These are phyloP conservation scores for Fistulinella cinereoalba DNA, from an alignment of 1,284 basidiomycete species.

Conservation along the genomic window DNA sequence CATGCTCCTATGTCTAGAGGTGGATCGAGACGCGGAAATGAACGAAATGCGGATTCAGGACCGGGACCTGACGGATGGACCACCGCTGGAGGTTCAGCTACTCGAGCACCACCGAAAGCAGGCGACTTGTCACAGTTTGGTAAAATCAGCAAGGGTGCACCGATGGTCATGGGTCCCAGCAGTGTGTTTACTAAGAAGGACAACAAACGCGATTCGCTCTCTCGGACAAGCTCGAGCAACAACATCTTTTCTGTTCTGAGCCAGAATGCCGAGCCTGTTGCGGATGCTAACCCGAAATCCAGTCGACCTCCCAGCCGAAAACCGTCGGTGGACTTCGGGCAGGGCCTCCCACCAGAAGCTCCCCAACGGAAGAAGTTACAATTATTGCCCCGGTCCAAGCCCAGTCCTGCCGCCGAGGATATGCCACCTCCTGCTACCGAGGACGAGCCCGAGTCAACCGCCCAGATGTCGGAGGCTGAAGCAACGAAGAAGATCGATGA, in stretches of 20 bases:
- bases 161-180: conserved; percentile 74
- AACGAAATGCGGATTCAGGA: conserved; percentile 54
- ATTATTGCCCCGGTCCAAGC: conserved; percentile 49
- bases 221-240: conserved; percentile 72
- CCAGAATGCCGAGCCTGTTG: conserved; percentile 52
- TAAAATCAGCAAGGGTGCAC: conserved; percentile 68
- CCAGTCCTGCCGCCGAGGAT: conserved; percentile 36
- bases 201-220: conserved; percentile 66
- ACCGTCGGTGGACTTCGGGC: conserved; percentile 43
- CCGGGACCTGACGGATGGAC: conserved; percentile 85
- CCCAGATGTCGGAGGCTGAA: conserved; percentile 66
- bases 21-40: conserved; percentile 86
- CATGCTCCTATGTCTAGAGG: conserved; percentile 64
- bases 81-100: conserved; percentile 59
- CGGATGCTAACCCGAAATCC: conserved; percentile 48
- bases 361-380: conserved; percentile 70
- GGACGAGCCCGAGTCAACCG: conserved; percentile 48
- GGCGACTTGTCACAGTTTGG: conserved; percentile 88
- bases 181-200: conserved; percentile 78
- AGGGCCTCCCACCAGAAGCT: conserved; percentile 36
- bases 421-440: conserved; percentile 51
- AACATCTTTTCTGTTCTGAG: conserved; percentile 89
- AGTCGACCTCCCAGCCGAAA: conserved; percentile 50
- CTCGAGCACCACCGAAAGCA: conserved; percentile 71
- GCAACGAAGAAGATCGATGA: conserved; percentile 79